phyloP scores from a whole-genome alignment of 371 early-diverging fungal species.

The Parasitella parasitica region DNA sequence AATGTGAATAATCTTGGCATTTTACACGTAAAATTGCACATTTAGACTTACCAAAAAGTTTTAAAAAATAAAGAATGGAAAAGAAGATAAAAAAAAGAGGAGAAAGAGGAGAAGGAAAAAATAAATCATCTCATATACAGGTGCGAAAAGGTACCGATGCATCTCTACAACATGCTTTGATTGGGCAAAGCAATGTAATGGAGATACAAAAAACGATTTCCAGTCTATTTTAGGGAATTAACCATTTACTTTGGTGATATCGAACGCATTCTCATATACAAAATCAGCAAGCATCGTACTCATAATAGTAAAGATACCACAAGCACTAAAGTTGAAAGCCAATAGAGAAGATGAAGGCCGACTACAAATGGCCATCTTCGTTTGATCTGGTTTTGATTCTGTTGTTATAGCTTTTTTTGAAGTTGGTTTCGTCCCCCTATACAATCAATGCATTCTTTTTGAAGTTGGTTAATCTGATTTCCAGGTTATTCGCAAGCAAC shows the following conservation, averaged over 20 bases:
- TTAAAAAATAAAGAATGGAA: constrained; percentile 1
- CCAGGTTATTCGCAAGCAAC: too few relatives aligned
- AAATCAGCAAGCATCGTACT: background rate
- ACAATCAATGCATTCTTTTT: background rate
- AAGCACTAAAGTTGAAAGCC: background rate
- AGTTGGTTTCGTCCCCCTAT: too few relatives aligned
- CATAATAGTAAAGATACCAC: background rate
- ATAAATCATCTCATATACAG: background rate
- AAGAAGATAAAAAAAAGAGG: background rate
- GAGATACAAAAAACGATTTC: constrained; percentile 1
- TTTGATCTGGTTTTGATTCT: background rate
- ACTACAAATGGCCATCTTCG: constrained; percentile 4
- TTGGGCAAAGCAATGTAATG: background rate
- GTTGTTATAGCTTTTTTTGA: background rate
- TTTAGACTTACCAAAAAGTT: background rate
- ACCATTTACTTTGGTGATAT: background rate
- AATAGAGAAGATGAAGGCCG: background rate
- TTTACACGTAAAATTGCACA: background rate
- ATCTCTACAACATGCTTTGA: background rate
- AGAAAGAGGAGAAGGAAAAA: background rate
- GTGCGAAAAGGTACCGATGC: constrained; percentile 1
- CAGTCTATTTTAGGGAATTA: background rate
- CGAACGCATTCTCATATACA: background rate
- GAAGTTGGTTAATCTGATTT: background rate
- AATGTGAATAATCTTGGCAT: background rate